Percentiles rank a stretch among this genome's conserved stretches.
These are phyloP conservation scores for Ambrosiella beaveri DNA, from an alignment of 2,329 filamentous ascomycete species.

Conservation along the genomic window DNA sequence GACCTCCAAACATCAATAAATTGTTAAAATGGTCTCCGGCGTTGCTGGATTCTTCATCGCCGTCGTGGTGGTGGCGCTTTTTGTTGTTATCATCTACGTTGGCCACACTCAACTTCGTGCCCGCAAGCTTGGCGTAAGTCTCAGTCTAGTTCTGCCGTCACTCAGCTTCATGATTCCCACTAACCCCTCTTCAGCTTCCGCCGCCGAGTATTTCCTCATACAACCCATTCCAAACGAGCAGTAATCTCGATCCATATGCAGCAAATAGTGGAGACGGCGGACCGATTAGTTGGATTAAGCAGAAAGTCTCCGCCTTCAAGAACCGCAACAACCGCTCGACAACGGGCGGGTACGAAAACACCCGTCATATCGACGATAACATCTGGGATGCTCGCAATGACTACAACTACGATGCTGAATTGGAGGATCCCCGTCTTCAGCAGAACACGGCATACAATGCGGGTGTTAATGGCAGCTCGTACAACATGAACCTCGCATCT, in stretches of 20 bases:
- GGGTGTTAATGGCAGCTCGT: conserved; percentile 24
- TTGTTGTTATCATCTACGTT: conserved; percentile 46
- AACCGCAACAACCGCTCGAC: conserved; percentile 49
- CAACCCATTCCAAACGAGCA: conserved; percentile 48
- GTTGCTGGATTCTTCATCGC: conserved; percentile 54
- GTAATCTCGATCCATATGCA: conserved; percentile 31
- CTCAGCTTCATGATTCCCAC: neutral
- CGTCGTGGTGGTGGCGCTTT: conserved; percentile 43
- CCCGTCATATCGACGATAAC: conserved; percentile 43
- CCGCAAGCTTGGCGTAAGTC: conserved; percentile 48
- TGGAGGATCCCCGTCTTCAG: conserved; percentile 7
- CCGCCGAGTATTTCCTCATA: conserved; percentile 49
- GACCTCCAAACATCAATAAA: neutral
- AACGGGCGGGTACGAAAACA: conserved; percentile 52
- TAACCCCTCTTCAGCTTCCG: conserved; percentile 35
- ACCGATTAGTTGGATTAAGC: conserved; percentile 54
- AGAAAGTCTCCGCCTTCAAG: conserved; percentile 45
- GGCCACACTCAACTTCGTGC: conserved; percentile 57
- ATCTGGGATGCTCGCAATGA: conserved; percentile 67
- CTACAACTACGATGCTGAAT: conserved; percentile 28
- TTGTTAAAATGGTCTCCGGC: conserved; percentile 10
- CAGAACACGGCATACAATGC: conserved; percentile 13
- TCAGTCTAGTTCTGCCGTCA: neutral
- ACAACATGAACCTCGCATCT: conserved; percentile 32
- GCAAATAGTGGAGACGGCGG: conserved; percentile 31